Base-by-base conservation (phyloP, 2,329 filamentous ascomycete genomes). In the Fusarium begoniae region DNA sequence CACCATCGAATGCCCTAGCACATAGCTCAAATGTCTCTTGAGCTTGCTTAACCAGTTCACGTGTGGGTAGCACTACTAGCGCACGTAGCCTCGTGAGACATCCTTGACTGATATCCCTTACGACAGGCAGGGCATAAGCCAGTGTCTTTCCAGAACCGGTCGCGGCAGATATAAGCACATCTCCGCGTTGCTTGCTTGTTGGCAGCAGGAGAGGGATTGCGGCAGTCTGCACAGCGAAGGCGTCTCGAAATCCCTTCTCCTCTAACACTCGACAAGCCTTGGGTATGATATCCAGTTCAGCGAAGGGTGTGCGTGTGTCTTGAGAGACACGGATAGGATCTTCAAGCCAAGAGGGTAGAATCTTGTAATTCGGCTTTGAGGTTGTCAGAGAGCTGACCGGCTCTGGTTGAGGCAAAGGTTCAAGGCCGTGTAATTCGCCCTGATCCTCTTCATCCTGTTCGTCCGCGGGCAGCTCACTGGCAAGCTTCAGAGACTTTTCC, bases 71-170 rank as follows among this genome's bases (percentile, higher is more conserved):
- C 3, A 99, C 92, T 53, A 99, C 90, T 2, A 99, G 82, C 2
- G 92, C 95, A 44, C 93, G 89, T 14, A 99, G 84, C 63, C 89
- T 89, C 2, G 92, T 93, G 17, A 90, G 87, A 28, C 84, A 84
- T 20, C 88, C 88, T 38, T 89, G 86, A 74, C 92, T 91, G 55
- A 99, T 85, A 57, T 92, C 91, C 51, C 94, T 90, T 8, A 97
- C 88, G 66, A 99, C 90, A 0, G 96, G 96, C 6, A 99, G 85
- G 2, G 96, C 90, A 79, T 99, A 99, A 1, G 96, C 93, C 22
- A 99, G 83, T 0, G 96, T 99, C 81, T 99, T 99, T 64, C 96
- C 96, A 2, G 96, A 98, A 14, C 96, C 96, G 0, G 96, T 99
- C 3, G 96, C 93, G 0, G 97, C 96, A 13, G 95, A 96, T 6